These are phyloP conservation scores for Brassica napus DNA, from an alignment of 345 rosid species.

Conservation along the genomic window Da-Ae NC_063436.1:5645001-5645500, in stretches of 20 bases:
- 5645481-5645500: too few relatives aligned
- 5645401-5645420: too few relatives aligned
- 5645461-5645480: too few relatives aligned
- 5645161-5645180: slow-evolving; percentile 91
- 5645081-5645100: slow-evolving; percentile 97
- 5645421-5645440: too few relatives aligned
- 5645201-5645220: slow-evolving; percentile 7
- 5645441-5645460: background rate
- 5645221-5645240: background rate
- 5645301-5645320: background rate
- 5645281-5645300: background rate
- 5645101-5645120: slow-evolving; percentile 96
- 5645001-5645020: background rate
- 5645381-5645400: background rate
- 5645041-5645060: slow-evolving; percentile 90
- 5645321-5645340: background rate
- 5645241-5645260: background rate
- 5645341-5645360: too few relatives aligned
- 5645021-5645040: slow-evolving; percentile 57
- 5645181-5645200: slow-evolving; percentile 67
- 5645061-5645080: slow-evolving; percentile 91
- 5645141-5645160: slow-evolving; percentile 88
- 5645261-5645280: background rate
- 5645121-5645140: slow-evolving; percentile 89
- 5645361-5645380: background rate